phyloP scores from a whole-genome alignment of 495 filamentous ascomycete genomes.

The Neurospora discreta region DNA sequence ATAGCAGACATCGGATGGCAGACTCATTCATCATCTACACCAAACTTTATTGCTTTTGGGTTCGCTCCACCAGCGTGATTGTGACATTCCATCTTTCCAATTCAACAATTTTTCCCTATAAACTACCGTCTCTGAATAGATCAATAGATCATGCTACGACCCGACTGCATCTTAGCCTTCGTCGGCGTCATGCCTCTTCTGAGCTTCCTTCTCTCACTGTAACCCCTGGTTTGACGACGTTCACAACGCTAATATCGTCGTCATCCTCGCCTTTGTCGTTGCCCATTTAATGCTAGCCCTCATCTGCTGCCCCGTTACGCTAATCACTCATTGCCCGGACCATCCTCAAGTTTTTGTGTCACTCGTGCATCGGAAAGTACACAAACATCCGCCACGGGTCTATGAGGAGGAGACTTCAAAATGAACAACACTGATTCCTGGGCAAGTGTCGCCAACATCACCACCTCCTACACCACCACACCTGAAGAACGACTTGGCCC shows the following conservation, averaged over 20 bases:
- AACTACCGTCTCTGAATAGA: not conserved
- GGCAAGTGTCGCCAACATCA: not conserved
- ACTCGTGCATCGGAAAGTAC: not conserved
- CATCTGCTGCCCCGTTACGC: not conserved
- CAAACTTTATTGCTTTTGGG: not conserved
- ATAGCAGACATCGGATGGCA: not conserved
- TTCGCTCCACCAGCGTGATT: not conserved
- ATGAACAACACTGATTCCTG: not conserved
- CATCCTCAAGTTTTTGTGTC: not conserved
- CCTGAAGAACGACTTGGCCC: constrained; percentile 15
- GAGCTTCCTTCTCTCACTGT: not conserved
- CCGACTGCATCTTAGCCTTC: not conserved
- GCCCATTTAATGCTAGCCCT: not conserved
- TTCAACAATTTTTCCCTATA: not conserved
- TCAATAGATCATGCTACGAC: constrained; percentile 4
- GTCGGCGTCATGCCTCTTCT: not conserved
- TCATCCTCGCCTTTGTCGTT: not conserved
- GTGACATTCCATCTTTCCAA: not conserved
- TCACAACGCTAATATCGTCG: not conserved
- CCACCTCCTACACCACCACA: constrained; percentile 12
- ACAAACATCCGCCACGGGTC: not conserved
- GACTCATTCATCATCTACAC: not conserved
- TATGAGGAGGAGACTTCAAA: not conserved
- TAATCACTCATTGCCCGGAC: not conserved
- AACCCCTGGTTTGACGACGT: not conserved